These are phyloP conservation scores for Cucumis hystrix DNA, from an alignment of 306 rosid species.

Conservation along the genomic window DNA sequence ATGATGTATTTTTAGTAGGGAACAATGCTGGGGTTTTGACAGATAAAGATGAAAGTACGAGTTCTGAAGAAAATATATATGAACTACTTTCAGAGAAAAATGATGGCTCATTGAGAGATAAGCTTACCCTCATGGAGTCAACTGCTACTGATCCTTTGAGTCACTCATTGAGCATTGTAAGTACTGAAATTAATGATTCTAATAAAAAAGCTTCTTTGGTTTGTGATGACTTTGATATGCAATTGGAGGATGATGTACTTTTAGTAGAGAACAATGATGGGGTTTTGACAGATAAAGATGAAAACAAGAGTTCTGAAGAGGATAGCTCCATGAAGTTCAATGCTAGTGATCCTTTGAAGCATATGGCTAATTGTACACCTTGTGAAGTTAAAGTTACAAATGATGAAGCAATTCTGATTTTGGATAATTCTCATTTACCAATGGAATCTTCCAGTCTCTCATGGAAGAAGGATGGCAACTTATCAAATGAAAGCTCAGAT, in stretches of 20 bases:
- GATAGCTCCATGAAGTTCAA: background rate
- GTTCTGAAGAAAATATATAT: background rate
- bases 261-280: background rate
- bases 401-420: background rate
- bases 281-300: background rate
- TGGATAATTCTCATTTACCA: background rate
- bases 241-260: background rate
- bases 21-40: background rate
- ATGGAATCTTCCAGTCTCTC: background rate
- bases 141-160: background rate
- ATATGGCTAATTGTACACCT: background rate
- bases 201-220: background rate
- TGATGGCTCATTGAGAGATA: background rate
- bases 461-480: constrained; percentile 10
- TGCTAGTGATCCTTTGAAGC: background rate
- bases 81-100: background rate
- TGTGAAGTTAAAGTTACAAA: background rate
- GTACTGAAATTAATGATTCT: background rate
- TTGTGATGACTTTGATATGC: background rate
- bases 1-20: background rate
- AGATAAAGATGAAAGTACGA: background rate
- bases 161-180: background rate
- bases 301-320: background rate
- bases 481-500: constrained; percentile 12
- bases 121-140: background rate